Evolutionary conservation across 306 rosid genomes (phyloP).

Genomic region (Cucurbita pepo): DNA sequence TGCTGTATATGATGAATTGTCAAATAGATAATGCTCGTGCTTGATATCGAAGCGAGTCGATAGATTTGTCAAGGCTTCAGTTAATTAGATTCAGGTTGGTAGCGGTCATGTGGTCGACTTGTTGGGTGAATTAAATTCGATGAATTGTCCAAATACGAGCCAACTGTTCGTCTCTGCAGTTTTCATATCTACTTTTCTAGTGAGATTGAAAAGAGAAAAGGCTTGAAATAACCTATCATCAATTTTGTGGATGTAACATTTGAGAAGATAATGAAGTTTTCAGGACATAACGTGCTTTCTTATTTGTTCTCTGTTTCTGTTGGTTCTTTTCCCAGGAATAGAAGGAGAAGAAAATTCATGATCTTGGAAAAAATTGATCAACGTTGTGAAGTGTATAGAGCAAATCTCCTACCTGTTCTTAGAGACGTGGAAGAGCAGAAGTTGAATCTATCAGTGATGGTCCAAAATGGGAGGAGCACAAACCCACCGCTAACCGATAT

Average conservation of each 20-base stretch:
- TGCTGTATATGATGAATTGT: neutral
- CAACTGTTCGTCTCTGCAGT: neutral
- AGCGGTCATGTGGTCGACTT: neutral
- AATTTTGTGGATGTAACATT: neutral
- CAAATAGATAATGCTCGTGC: neutral
- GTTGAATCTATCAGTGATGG: conserved; percentile 72
- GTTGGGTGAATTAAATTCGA: neutral
- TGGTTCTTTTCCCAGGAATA: conserved; percentile 32
- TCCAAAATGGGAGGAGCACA: conserved; percentile 26
- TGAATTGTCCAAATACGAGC: neutral
- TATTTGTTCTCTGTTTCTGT: neutral
- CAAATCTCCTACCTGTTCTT: conserved; percentile 67
- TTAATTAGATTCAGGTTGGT: neutral
- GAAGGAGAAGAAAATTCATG: conserved; percentile 45
- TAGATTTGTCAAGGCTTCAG: neutral
- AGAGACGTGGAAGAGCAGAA: conserved; percentile 96
- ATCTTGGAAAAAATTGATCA: conserved; percentile 60
- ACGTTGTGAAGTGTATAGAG: conserved; percentile 74
- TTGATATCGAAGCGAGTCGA: neutral
- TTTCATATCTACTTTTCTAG: neutral
- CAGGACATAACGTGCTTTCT: conserved; percentile 1
- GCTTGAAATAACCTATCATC: neutral
- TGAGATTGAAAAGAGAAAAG: neutral
- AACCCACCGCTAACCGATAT: too few relatives aligned
- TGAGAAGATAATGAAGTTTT: neutral